A percentile compares a stretch with the other conserved stretches of the same genome.
phyloP scores from a whole-genome alignment of 192 early-diverging fungal genomes.

The Linnemannia exigua region DNA sequence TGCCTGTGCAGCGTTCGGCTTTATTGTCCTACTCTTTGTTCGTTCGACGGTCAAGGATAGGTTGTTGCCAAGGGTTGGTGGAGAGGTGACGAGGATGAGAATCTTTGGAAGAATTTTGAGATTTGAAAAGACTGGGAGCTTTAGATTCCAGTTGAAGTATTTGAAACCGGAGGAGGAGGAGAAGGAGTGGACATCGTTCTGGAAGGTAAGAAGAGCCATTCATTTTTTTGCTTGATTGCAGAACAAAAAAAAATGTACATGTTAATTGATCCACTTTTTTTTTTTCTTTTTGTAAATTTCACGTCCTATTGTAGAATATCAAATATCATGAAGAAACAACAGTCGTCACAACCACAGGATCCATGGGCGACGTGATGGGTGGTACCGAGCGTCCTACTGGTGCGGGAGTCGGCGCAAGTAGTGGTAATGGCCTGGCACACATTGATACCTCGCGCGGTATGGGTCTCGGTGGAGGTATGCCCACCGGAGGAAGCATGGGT shows the following conservation, averaged over 20 bases:
- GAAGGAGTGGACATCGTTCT: slow-evolving; percentile 35
- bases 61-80: slow-evolving; percentile 68
- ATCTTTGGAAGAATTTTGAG: slow-evolving; percentile 71
- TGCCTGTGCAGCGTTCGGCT: slow-evolving; percentile 64
- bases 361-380: slow-evolving; percentile 36
- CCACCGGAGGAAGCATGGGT: too few species aligned
- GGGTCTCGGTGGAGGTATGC: neutral
- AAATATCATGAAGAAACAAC: slow-evolving; percentile 30
- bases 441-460: slow-evolving; percentile 9
- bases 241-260: neutral
- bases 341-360: slow-evolving; percentile 29
- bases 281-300: too few species aligned
- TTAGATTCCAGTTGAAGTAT: slow-evolving; percentile 23
- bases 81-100: slow-evolving; percentile 73
- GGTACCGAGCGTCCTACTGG: slow-evolving; percentile 12
- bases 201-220: slow-evolving; percentile 12
- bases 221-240: neutral
- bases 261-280: neutral
- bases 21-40: slow-evolving; percentile 68
- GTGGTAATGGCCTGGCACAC: neutral
- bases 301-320: slow-evolving; percentile 15
- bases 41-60: slow-evolving; percentile 75
- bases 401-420: neutral
- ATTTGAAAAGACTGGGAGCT: slow-evolving; percentile 32
- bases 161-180: slow-evolving; percentile 23